Base-by-base conservation (phyloP, 2,329 filamentous ascomycete genomes). In the Hypoxylon sp. region DNA sequence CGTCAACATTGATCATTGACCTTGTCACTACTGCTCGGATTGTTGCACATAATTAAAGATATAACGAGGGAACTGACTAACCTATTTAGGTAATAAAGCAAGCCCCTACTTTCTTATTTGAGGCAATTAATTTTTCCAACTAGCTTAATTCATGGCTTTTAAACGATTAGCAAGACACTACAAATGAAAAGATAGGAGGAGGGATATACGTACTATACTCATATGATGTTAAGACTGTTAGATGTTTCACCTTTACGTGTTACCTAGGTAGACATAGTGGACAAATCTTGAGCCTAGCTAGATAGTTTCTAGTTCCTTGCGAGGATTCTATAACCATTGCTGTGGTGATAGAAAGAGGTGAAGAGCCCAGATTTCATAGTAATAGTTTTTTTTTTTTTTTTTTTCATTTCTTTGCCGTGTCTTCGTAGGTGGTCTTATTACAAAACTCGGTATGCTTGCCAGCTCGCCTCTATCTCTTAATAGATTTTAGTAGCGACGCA, bases 401-500 rank as follows among this genome's bases (percentile, higher is more conserved):
- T 49, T 36, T 32, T 5, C 5, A 52, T 52, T 57, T 48, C 17
- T 3, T 36, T 28, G n/a, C 36, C 30, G 5, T 19, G 9, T 48
- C 10, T 28, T 10, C 14, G 32, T 5, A 4, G 36, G 36, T 38
- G 49, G 11, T 5, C 10, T n/a, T 4, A 5, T 5, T 38, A 34
- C 32, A 52, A 34, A 38, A 43, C 19, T 5, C 34, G 11, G 13
- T 41, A 41, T 17, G 21, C 17, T 30, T 43, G n/a, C 11, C 5
- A 30, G 25, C 17, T 25, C 32, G 21, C 25, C 38, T 48, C 41
- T 66, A 85, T 73, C 84, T 85, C 75, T 78, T 81, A 50, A 85
- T 76, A 2, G 77, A 76, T 65, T 82, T 83, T 57, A 85, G 75
- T 48, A 86, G 72, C 7, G 83, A 82, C 45, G 83, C 78, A 57